Conservation (phyloP, 1,139 yeast species). For the Blastobotrys ciferrii region DNA sequence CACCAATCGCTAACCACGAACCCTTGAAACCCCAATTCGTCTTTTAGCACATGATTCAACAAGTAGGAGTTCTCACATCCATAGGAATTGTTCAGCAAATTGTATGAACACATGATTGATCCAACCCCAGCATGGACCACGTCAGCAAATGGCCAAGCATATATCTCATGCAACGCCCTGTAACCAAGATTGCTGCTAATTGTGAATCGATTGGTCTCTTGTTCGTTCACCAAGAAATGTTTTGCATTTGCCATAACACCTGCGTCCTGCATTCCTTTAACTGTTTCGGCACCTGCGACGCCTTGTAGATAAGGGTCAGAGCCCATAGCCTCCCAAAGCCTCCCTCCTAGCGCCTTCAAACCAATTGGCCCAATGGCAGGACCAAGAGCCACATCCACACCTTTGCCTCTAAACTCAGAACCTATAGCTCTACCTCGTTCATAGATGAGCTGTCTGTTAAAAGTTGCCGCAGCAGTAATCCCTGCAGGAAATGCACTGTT, state of each 20-base stretch:
- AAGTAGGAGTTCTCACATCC: conserved; percentile 62
- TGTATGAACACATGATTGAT: conserved; percentile 62
- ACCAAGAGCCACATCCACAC: conserved; percentile 58
- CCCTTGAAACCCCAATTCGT: conserved; percentile 65
- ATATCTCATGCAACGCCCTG: conserved; percentile 60
- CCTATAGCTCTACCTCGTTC: conserved; percentile 59
- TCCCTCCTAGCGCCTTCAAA: conserved; percentile 58
- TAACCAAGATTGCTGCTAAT: conserved; percentile 51
- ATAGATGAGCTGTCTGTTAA: conserved; percentile 52
- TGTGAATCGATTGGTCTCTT: conserved; percentile 40
- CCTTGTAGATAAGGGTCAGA: conserved; percentile 65
- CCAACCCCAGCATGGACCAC: conserved; percentile 60
- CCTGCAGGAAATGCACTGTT: conserved; percentile 61
- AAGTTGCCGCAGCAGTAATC: conserved; percentile 57
- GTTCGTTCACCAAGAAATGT: conserved; percentile 61
- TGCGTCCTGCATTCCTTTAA: conserved; percentile 57
- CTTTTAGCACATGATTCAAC: conserved; percentile 55
- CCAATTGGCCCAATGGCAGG: conserved; percentile 66
- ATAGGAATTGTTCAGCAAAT: conserved; percentile 55
- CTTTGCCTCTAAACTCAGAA: conserved; percentile 53
- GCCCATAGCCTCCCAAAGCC: conserved; percentile 68
- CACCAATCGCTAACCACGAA: conserved; percentile 68
- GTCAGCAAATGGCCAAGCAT: conserved; percentile 68
- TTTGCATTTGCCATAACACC: conserved; percentile 56
- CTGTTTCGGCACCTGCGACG: conserved; percentile 51